A percentile compares a stretch with the other conserved stretches of the same genome.
phyloP scores from a whole-genome alignment of 2,329 filamentous ascomycete species.

The Ascochyta fabae region DNA sequence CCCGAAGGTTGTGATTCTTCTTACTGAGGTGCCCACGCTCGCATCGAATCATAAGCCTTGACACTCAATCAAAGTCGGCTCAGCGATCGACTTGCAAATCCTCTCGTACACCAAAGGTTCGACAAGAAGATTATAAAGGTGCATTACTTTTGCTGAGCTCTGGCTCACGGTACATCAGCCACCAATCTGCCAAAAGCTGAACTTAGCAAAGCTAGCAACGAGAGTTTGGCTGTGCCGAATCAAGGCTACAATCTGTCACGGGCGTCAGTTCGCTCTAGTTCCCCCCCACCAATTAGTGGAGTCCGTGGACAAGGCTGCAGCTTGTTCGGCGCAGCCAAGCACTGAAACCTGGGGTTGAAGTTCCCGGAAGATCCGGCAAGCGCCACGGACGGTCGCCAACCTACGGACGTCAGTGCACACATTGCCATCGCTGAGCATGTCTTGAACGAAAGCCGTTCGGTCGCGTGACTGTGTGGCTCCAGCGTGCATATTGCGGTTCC shows the following conservation, averaged over 20 bases:
- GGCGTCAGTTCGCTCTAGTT: neutral
- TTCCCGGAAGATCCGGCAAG: neutral
- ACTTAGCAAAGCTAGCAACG: neutral
- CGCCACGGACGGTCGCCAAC: neutral
- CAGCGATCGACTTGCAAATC: neutral
- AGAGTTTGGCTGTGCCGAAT: neutral
- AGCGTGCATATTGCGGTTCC: neutral
- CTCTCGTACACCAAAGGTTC: no score
- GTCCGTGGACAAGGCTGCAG: neutral
- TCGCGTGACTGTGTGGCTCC: neutral
- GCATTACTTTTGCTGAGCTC: neutral
- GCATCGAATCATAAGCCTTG: conserved; percentile 6
- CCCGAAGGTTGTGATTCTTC: conserved; percentile 24
- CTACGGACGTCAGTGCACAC: neutral
- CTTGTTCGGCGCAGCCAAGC: conserved; percentile 1
- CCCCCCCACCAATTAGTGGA: neutral
- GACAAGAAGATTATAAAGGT: no score
- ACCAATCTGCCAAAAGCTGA: conserved; percentile 7
- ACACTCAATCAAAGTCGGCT: neutral
- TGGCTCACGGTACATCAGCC: neutral
- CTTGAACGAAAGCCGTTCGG: neutral
- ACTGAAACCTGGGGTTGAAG: conserved; percentile 4
- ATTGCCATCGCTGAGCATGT: neutral
- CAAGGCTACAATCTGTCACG: conserved; percentile 7
- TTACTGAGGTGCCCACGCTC: conserved; percentile 9